Evolutionary conservation across 2,329 filamentous ascomycete species (phyloP), one percentile per base, ranked within the genome.

Genomic region (Cercospora beticola): DNA sequence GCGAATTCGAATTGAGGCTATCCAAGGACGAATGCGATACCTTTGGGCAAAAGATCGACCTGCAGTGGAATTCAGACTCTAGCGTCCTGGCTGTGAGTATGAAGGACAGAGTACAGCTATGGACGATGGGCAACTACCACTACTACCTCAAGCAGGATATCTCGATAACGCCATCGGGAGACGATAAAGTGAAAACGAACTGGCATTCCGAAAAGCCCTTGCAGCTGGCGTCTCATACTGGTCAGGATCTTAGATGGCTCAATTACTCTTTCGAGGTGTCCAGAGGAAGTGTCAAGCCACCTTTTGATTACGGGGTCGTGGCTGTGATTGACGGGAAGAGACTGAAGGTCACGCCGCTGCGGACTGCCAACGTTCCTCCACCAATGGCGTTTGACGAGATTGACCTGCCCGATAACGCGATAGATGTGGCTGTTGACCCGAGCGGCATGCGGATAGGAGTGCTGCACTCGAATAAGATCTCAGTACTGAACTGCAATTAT

Each of bases 91-190:
- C 94, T 5, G 89, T 97, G n/a, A 84, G 87, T 1, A 88, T 94
- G 73, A 83, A 84, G 33, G 87, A 93, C 71, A 86, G 88, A 66
- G 82, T 95, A n/a, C 95, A 99, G 77, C 83, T 99, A 1, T 99
- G 95, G 95, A 97, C 93, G 0, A 97, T 91, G 86, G 92, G 93
- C 21, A 99, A 99, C 79, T 99, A 99, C 74, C 92, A 98, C 78
- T 99, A 95, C 87, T 98, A 98, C 79, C 84, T 99, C 16, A 99
- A 99, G 82, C 93, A 97, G 78, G 93, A 97, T 77, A 84, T 97
- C 6, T 81, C 75, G 74, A 12, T 74, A 21, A 64, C 2, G 62
- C 62, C 64, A 18, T 28, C 66, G 6, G 65, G 46, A 16, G 14
- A 74, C 67, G 31, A 57, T 8, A 3, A 30, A 49, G 21, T 73